Conservation (phyloP, 257 asterid species). For the Agastache rugosa region DNA sequence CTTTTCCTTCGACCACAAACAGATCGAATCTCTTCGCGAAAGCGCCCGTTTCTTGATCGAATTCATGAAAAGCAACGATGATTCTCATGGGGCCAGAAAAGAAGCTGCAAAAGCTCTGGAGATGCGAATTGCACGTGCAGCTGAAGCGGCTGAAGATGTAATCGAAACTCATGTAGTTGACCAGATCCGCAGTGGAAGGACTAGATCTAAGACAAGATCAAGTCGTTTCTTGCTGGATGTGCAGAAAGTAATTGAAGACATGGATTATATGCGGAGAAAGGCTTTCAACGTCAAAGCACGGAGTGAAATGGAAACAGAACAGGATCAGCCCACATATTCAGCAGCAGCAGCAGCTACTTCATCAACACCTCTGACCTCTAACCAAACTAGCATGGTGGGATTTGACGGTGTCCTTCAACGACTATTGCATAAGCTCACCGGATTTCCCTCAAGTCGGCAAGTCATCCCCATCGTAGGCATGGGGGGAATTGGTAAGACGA, state of each 20-base stretch:
- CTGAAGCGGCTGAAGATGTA: no score
- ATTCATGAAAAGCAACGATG: no score
- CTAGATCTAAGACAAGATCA: no score
- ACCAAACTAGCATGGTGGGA: not conserved
- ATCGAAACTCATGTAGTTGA: no score
- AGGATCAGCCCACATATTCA: not conserved
- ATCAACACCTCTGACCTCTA: not conserved
- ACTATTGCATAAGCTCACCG: not conserved
- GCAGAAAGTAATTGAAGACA: not conserved
- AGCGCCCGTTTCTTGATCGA: no score
- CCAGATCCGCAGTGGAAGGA: no score
- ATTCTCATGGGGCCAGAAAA: no score
- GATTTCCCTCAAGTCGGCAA: not conserved
- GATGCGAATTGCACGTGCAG: no score
- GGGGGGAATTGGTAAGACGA: not conserved
- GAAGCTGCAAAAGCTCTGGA: no score
- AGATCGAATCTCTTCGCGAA: no score
- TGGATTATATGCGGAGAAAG: not conserved
- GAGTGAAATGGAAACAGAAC: not conserved
- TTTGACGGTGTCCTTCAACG: not conserved
- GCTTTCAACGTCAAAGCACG: not conserved
- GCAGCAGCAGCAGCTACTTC: not conserved
- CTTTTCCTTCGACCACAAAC: no score
- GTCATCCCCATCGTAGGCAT: conserved; percentile 13
- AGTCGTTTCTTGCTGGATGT: conserved; percentile 4